A percentile compares a stretch with the other conserved stretches of the same genome.
phyloP scores from a whole-genome alignment of 345 rosid species.

The Eucalyptus shirleyi region DNA sequence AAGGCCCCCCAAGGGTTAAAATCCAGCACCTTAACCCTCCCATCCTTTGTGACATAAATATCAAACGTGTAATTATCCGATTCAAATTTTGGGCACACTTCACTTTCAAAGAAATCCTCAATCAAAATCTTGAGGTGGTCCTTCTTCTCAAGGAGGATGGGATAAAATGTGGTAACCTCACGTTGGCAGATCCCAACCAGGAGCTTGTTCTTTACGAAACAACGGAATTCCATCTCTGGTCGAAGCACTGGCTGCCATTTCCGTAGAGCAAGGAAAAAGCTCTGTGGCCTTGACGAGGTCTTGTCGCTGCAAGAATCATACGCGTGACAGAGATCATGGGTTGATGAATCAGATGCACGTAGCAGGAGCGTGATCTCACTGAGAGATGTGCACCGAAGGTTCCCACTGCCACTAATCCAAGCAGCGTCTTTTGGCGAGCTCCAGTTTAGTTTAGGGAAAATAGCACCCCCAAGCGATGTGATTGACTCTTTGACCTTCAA shows the following conservation, averaged over 20 bases:
- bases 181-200: slow-evolving; percentile 70
- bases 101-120: slow-evolving; percentile 24
- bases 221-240: slow-evolving; percentile 80
- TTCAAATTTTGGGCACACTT: slow-evolving; percentile 34
- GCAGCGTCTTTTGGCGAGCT: slow-evolving; percentile 89
- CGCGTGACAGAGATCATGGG: slow-evolving; percentile 69
- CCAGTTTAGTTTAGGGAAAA: slow-evolving; percentile 85
- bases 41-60: slow-evolving; percentile 43
- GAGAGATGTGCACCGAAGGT: slow-evolving; percentile 55
- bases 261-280: slow-evolving; percentile 67
- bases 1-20: slow-evolving; percentile 86
- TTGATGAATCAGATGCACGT: slow-evolving; percentile 59
- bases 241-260: slow-evolving; percentile 58
- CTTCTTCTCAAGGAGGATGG: slow-evolving; percentile 35
- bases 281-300: slow-evolving; percentile 37
- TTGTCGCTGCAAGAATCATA: slow-evolving; percentile 60
- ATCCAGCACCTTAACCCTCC: slow-evolving; percentile 50
- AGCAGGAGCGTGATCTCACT: slow-evolving; percentile 38
- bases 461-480: slow-evolving; percentile 51
- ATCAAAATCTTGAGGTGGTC: slow-evolving; percentile 15
- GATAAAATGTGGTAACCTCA: slow-evolving; percentile 66
- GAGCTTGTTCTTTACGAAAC: slow-evolving; percentile 35
- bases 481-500: slow-evolving; percentile 47
- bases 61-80: slow-evolving; percentile 57
- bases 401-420: slow-evolving; percentile 70